Percentiles rank a stretch among this genome's conserved stretches.
Evolutionary conservation across 1,139 yeast species (phyloP).

Genomic region (Debaryomycetaceae sp.): DNA sequence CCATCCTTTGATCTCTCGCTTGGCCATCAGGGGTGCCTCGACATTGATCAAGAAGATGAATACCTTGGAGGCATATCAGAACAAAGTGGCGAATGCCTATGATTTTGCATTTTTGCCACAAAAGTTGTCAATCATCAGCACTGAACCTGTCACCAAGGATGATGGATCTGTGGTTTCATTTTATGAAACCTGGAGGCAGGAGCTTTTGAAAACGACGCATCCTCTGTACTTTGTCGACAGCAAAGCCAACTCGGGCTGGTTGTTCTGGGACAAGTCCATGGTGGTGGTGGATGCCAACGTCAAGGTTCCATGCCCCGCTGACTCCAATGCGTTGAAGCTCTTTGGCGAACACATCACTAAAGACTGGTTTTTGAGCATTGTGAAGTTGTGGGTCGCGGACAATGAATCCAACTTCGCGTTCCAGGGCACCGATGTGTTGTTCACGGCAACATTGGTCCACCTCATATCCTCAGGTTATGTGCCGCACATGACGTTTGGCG

Average conservation of each 20-base stretch:
- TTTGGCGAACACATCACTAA: slow-evolving; percentile 47
- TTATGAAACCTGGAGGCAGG: slow-evolving; percentile 42
- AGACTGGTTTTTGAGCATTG: slow-evolving; percentile 55
- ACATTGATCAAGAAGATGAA: slow-evolving; percentile 51
- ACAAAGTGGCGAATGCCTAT: slow-evolving; percentile 45
- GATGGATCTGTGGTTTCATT: slow-evolving; percentile 24
- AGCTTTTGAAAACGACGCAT: slow-evolving; percentile 44
- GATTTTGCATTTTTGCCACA: slow-evolving; percentile 37
- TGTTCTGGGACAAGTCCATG: slow-evolving; percentile 68
- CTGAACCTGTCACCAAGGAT: slow-evolving; percentile 24
- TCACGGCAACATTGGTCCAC: slow-evolving; percentile 43
- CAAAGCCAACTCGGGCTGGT: slow-evolving; percentile 61
- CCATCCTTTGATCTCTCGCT: slow-evolving; percentile 69
- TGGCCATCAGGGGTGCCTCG: slow-evolving; percentile 61
- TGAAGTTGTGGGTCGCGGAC: slow-evolving; percentile 57
- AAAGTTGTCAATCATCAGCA: slow-evolving; percentile 39
- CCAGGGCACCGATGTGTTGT: slow-evolving; percentile 57
- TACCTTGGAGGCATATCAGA: slow-evolving; percentile 49
- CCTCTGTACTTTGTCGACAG: slow-evolving; percentile 59
- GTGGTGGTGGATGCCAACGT: slow-evolving; percentile 39
- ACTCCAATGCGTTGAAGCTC: slow-evolving; percentile 27
- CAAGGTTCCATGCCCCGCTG: background rate
- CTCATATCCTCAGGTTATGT: slow-evolving; percentile 43
- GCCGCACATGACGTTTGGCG: slow-evolving; percentile 29
- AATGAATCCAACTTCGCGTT: slow-evolving; percentile 60